Evolutionary conservation across 352 stramenopile species (phyloP).

Genomic region (Pythium oligandrum): DNA sequence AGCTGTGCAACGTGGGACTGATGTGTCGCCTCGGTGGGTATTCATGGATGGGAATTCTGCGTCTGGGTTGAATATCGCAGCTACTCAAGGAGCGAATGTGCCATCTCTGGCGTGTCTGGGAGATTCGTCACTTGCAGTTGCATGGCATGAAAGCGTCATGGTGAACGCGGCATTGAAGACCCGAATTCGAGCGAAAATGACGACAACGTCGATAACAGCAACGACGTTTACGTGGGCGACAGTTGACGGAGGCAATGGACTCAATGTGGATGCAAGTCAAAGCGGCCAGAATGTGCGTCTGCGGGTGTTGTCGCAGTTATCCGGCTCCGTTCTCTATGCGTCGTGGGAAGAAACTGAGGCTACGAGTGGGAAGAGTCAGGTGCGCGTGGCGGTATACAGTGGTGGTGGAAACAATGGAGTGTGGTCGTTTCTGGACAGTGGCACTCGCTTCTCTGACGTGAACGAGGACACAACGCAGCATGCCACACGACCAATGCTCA

Average conservation of each 20-base stretch:
- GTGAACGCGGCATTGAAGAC: conserved; percentile 10
- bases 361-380: conserved; percentile 24
- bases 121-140: conserved; percentile 30
- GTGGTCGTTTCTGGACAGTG: conserved; percentile 47
- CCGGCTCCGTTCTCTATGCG: conserved; percentile 21
- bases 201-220: not conserved
- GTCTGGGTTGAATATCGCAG: conserved; percentile 38
- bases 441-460: conserved; percentile 23
- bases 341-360: conserved; percentile 49
- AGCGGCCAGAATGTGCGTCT: conserved; percentile 41
- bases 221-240: conserved; percentile 21
- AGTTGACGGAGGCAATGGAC: conserved; percentile 23
- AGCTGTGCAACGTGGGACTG: conserved; percentile 33
- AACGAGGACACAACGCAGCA: conserved; percentile 34
- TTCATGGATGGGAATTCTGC: conserved; percentile 48
- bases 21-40: conserved; percentile 32
- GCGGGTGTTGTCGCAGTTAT: conserved; percentile 14
- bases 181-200: conserved; percentile 24
- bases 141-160: conserved; percentile 41
- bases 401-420: conserved; percentile 4
- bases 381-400: conserved; percentile 15
- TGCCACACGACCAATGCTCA: conserved; percentile 24
- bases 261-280: conserved; percentile 44
- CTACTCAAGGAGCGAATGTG: conserved; percentile 14
- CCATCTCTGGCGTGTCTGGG: conserved; percentile 40